Conservation (phyloP, 1,139 yeast genomes). For the Pichia inconspicua region DNA sequence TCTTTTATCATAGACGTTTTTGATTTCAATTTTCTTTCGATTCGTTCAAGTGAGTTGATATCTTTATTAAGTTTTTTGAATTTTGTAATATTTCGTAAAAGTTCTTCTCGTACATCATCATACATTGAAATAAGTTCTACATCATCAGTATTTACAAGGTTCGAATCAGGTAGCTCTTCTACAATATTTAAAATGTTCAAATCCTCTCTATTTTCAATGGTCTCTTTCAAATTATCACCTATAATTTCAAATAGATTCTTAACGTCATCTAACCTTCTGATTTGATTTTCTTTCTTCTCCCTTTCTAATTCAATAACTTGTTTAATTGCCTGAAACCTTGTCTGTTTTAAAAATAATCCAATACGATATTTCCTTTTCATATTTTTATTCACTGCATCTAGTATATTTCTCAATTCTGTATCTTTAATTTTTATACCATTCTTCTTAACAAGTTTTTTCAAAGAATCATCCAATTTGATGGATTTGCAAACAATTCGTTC, state of each 20-base stretch:
- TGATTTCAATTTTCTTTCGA: constrained; percentile 5
- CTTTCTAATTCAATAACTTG: constrained; percentile 23
- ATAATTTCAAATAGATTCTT: constrained; percentile 17
- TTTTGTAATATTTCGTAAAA: constrained; percentile 14
- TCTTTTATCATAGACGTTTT: neutral
- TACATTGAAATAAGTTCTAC: constrained; percentile 18
- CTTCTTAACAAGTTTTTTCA: constrained; percentile 6
- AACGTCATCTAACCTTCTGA: constrained; percentile 20
- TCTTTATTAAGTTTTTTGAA: constrained; percentile 14
- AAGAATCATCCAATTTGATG: constrained; percentile 12
- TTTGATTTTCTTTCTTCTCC: constrained; percentile 8
- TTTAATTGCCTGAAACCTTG: constrained; percentile 20
- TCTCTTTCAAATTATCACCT: constrained; percentile 5
- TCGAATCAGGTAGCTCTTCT: constrained; percentile 24
- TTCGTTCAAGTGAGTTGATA: constrained; percentile 12
- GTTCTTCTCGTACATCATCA: constrained; percentile 11
- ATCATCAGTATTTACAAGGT: constrained; percentile 16
- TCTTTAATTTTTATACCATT: constrained; percentile 8
- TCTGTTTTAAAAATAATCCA: constrained; percentile 22
- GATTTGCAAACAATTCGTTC: constrained; percentile 17
- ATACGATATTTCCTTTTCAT: constrained; percentile 17
- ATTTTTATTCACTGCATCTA: constrained; percentile 14
- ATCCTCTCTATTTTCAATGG: constrained; percentile 6
- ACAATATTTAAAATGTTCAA: constrained; percentile 19
- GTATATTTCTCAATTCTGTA: constrained; percentile 14